Base-by-base conservation (phyloP, 305 asterid species). In the Plantago rigida region DNA sequence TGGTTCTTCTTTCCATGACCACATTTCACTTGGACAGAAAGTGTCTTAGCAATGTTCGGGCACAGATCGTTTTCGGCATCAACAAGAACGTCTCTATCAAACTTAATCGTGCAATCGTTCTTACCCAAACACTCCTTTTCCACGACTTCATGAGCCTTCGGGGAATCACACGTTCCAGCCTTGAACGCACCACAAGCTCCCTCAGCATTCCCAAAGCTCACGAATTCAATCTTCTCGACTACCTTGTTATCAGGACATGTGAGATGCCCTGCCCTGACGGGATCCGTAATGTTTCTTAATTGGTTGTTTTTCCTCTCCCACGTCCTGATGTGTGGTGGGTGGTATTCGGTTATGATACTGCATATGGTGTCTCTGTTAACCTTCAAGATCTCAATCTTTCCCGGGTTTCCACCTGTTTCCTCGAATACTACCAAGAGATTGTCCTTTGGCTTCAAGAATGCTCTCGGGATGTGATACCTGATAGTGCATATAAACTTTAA, bases 401-500 rank as follows among this genome's bases (percentile, higher is more conserved):
- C 70, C 0, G 89, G 90, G 22, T 76, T 66, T 13, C 98, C 98
- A 22, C 96, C 98, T 0, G 79, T 74, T 72, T 91, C 98, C 69
- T 91, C 96, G 0, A 87, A 84, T 34, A 88, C 77, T 12, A 84
- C 86, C 47, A 91, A 48, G 0, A 86, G 61, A 42, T 91, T 91
- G 41, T 70, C 67, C 11, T 47, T 79, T 0, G 84, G 80, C 77
- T 86, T 91, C 84, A 91, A 52, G 73, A 65, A 83, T 0, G 88
- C 77, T 73, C 98, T 76, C 17, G 98, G 98, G 70, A 91, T 56
- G 61, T 91, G 98, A 51, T 91, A 91, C 77, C 94, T 89, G 12
- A 79, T 17, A 31, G 4, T 6, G 14, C 42, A 34, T 9, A 13
- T 34, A 11, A 55, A 54, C 36, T 5, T 12, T 2, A 1, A 34